Percentiles rank a stretch among this genome's conserved stretches.
Conservation (phyloP, 1,284 basidiomycete genomes). For the Marasmius sp. region DNA sequence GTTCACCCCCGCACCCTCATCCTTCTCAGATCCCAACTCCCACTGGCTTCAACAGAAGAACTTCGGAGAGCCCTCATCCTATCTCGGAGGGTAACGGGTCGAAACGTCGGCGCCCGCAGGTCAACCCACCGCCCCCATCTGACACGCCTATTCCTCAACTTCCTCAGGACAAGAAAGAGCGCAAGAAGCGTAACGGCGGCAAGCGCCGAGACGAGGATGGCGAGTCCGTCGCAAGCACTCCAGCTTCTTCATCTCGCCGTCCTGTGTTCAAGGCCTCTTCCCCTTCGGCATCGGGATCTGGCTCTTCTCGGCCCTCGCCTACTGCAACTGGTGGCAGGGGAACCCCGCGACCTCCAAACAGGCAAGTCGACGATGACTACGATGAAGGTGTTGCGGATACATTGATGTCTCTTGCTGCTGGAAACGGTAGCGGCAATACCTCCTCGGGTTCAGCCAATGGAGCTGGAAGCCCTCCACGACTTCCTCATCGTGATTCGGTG, state of each 20-base stretch:
- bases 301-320: constrained; percentile 11
- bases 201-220: too few species aligned
- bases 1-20: constrained; percentile 16
- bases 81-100: constrained; percentile 19
- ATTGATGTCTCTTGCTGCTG: constrained; percentile 57
- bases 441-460: constrained; percentile 41
- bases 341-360: constrained; percentile 49
- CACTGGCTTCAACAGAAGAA: constrained; percentile 25
- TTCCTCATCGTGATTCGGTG: constrained; percentile 54
- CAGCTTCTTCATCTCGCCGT: too few species aligned
- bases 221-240: too few species aligned
- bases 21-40: constrained; percentile 22
- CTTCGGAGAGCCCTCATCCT: constrained; percentile 40
- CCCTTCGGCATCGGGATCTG: constrained; percentile 15
- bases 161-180: too few species aligned
- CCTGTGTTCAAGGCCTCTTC: too few species aligned
- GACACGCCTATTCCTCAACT: too few species aligned
- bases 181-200: too few species aligned
- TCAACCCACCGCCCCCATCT: too few species aligned
- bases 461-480: constrained; percentile 44
- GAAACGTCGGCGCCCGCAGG: too few species aligned
- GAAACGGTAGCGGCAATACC: constrained; percentile 21
- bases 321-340: constrained; percentile 52
- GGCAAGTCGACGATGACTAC: constrained; percentile 79
- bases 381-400: constrained; percentile 76